phyloP scores from a whole-genome alignment of 805 yeast species.

The Ogataea angusta region DNA sequence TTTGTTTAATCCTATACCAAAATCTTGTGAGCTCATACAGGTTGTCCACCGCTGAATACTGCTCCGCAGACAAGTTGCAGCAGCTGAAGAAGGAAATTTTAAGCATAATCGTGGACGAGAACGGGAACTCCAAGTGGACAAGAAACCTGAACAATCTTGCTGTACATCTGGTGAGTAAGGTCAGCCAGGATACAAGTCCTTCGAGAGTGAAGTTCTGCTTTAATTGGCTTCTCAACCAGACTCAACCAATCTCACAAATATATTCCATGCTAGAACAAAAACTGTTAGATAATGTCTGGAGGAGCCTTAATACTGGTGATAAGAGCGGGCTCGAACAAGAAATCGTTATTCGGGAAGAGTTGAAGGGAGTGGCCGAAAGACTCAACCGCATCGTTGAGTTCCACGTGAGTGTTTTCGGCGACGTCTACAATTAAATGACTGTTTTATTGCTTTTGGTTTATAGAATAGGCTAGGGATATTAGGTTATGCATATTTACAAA shows the following conservation, averaged over 20 bases:
- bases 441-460: slow-evolving; percentile 4
- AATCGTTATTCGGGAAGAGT: slow-evolving; percentile 43
- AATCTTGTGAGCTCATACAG: slow-evolving; percentile 49
- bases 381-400: slow-evolving; percentile 65
- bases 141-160: slow-evolving; percentile 71
- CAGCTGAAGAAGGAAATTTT: slow-evolving; percentile 66
- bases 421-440: slow-evolving; percentile 44
- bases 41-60: slow-evolving; percentile 32
- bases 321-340: slow-evolving; percentile 22
- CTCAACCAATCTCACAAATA: slow-evolving; percentile 77
- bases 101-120: slow-evolving; percentile 78
- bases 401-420: slow-evolving; percentile 82
- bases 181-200: slow-evolving; percentile 28
- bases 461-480: slow-evolving; percentile 9
- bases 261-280: slow-evolving; percentile 73
- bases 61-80: slow-evolving; percentile 38
- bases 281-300: slow-evolving; percentile 46
- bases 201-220: slow-evolving; percentile 58
- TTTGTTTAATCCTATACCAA: slow-evolving; percentile 69
- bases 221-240: slow-evolving; percentile 80
- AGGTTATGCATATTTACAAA: slow-evolving; percentile 9
- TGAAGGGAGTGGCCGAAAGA: slow-evolving; percentile 55
- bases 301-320: slow-evolving; percentile 12
- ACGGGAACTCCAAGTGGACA: slow-evolving; percentile 89
- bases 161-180: slow-evolving; percentile 55